Evolutionary conservation across 1,284 basidiomycete genomes (phyloP), one percentile per base, ranked within the genome.

Genomic region (Pseudozyma pruni): DNA sequence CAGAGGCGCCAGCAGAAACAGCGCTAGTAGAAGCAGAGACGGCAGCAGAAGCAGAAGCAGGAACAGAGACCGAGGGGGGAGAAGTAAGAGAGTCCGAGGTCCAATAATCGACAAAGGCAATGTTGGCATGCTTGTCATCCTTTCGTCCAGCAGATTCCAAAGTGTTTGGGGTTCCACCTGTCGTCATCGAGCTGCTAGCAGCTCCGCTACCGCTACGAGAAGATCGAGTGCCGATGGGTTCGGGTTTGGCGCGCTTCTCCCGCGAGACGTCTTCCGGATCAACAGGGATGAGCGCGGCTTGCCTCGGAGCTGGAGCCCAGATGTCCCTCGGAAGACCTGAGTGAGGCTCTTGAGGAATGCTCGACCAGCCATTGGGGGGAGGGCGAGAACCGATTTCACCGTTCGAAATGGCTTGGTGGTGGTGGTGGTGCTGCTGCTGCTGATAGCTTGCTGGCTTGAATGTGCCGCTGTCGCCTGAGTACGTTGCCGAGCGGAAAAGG

Each of bases 181-280:
- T 27, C 39, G 17, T 27, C 39, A 20, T 38, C 8, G 45, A 47
- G 45, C 25, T 38, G 45, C 45, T 34, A 25, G 27, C 17, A 34
- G 48, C 25, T 31, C n/a, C 25, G 32, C 17, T 37, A 20, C 23
- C 9, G 23, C 27, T 45, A 23, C 39, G 17, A 8, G 23, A 25
- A 20, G 53, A 42, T 19, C 55, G 51, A 19, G 67, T 70, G 19
- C 67, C 67, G 45, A 70, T 70, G 4, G 67, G 67, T 46, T 70
- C 54, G 29, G 60, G 56, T 29, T 56, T 59, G 35, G 52, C 42
- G 2, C 67, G 45, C 17, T 56, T 58, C 37, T 56, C 67, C n/a
- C 25, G 42, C 17, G 66, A 53, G 5, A 58, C 35, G 33, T 55
- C 52, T 27, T 63, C 67, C 3, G 67, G 67, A 35, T 70, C 67